Evolutionary conservation across 202 grass and related monocot species (phyloP).

Genomic region (Alloteropsis angusta): DNA sequence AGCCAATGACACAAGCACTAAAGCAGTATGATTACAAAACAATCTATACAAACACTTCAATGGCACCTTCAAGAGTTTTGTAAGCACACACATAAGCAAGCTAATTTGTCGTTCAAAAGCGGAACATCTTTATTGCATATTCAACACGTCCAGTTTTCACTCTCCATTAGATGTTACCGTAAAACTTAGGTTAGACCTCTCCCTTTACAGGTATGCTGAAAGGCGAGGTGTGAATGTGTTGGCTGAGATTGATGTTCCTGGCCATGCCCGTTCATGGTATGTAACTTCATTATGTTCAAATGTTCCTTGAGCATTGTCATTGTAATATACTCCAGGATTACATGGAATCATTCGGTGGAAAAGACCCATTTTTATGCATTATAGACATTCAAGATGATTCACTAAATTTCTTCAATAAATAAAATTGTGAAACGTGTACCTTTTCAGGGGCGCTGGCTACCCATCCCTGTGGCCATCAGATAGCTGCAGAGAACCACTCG

Average conservation of each 20-base stretch:
- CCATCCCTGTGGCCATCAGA: conserved; percentile 65
- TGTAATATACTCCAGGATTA: background rate
- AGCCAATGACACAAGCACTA: background rate
- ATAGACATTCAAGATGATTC: background rate
- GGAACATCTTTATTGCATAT: background rate
- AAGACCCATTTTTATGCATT: background rate
- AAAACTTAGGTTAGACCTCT: background rate
- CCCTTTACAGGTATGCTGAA: conserved; percentile 57
- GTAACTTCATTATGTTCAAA: background rate
- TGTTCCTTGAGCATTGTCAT: conserved; percentile 3
- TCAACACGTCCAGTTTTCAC: background rate
- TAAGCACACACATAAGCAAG: background rate
- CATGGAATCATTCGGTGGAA: background rate
- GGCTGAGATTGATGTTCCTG: conserved; percentile 86
- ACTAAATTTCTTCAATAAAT: background rate
- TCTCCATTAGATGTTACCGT: background rate
- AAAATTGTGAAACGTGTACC: conserved; percentile 16
- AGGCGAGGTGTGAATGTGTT: conserved; percentile 69
- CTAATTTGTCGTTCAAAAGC: background rate
- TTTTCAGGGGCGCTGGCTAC: conserved; percentile 76
- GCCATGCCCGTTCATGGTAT: conserved; percentile 73
- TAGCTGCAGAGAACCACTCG: conserved; percentile 74
- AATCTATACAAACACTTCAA: background rate
- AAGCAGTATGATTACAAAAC: background rate
- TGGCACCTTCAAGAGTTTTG: background rate